Evolutionary conservation across 352 stramenopile genomes (phyloP), one percentile per base, ranked within the genome.

Genomic region (Phytophthora sp.): DNA sequence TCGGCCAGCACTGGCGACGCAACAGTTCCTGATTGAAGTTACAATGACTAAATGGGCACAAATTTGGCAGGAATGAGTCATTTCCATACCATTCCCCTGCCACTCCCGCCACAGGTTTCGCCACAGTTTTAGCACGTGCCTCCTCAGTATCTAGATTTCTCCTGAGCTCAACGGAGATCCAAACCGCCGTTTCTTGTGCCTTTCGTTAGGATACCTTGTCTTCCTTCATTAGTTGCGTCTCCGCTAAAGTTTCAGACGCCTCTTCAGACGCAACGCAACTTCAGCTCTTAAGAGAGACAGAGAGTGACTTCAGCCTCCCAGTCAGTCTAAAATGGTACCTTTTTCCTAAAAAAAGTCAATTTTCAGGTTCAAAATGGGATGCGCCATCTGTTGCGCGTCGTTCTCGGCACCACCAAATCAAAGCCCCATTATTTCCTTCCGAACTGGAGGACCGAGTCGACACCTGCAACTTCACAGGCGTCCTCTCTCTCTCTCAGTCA

Each of bases 321-420:
- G n/a, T n/a, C n/a, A n/a, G n/a, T n/a, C n/a, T n/a, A 38, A 55
- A 56, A 44, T 21, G 24, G 13, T 18, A 13, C 16, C 9, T 55
- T 39, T 23, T 20, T 35, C 45, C 57, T 11, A 59, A 39, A 63
- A 53, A 46, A 26, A 42, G 15, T 30, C n/a, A n/a, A n/a, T n/a
- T n/a, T n/a, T n/a, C n/a, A n/a, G n/a, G n/a, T 13, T 11, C 7
- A 29, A 47, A 47, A 30, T 13, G 18, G 38, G 38, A 16, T 9
- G 29, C 29, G 0, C 36, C 26, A 44, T 9, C 31, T n/a, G n/a
- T 66, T 60, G 58, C 45, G 36, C 38, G 53, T 50, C 39, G 52
- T 65, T 65, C 27, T 49, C 23, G 45, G 45, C 58, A 61, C 51
- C 60, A 63, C 42, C 51, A 51, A 49, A 62, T 54, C 45, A 57